Evolutionary conservation across 352 stramenopile species (phyloP).

Genomic region (Blastocystis sp.): DNA sequence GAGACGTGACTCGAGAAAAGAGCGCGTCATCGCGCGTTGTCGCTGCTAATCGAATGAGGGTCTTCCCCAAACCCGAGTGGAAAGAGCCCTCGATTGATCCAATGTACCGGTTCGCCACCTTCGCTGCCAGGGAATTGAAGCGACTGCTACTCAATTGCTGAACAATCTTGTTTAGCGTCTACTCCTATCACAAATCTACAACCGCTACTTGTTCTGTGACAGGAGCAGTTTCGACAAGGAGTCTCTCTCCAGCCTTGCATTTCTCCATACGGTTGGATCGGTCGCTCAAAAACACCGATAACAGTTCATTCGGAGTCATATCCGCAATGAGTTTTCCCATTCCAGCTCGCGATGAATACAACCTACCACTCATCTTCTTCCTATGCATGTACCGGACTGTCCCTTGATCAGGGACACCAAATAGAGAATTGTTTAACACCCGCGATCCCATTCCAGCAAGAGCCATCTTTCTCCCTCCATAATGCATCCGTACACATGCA

Average conservation of each 20-base stretch:
- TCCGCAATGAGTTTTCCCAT: not conserved
- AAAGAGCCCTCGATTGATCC: not conserved
- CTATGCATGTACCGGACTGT: no score
- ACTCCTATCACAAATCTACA: not conserved
- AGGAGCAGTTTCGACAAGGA: not conserved
- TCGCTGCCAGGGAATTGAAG: not conserved
- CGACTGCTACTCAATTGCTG: conserved; percentile 4
- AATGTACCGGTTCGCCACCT: not conserved
- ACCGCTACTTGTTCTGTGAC: not conserved
- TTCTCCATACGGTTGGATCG: conserved; percentile 15
- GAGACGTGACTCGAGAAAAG: not conserved
- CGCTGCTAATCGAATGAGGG: not conserved
- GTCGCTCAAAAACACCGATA: not conserved
- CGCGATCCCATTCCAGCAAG: no score
- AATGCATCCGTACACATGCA: no score
- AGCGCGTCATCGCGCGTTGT: not conserved
- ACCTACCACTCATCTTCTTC: not conserved
- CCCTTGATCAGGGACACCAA: no score
- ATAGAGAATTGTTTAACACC: no score
- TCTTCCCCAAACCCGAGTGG: conserved; percentile 12
- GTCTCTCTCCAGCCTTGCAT: conserved; percentile 12
- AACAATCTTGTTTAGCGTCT: conserved; percentile 10
- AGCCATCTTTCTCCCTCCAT: no score
- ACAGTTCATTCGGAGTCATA: not conserved
- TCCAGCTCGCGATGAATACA: not conserved